Evolutionary conservation across 2,329 filamentous ascomycete species (phyloP), one percentile per base, ranked within the genome.

Genomic region (Monosporascus sp.): DNA sequence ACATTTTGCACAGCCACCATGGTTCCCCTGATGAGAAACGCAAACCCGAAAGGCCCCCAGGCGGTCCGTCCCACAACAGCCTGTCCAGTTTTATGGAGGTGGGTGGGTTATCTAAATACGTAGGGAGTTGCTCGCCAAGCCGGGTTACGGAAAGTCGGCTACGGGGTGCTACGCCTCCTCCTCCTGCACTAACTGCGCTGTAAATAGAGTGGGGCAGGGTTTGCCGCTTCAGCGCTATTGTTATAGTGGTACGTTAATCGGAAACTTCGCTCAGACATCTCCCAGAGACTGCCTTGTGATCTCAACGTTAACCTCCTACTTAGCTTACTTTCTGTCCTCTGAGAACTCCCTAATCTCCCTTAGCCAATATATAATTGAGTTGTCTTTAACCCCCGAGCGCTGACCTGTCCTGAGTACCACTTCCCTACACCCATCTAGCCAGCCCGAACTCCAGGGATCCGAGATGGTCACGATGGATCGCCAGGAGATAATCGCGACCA

Each of bases 401-500:
- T 34, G 11, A 34, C 27, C 20, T 14, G 20, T 44, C 41, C 7
- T 19, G 31, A 34, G 11, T 34, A 34, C 14, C 5, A 14, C 38
- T 41, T 41, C 38, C 17, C 17, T 41, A 41, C 19, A n/a, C 1
- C 34, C 38, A 11, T n/a, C 38, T 20, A n/a, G 9, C n/a, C 43
- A 22, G n/a, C 20, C 43, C n/a, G 43, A 24, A 27, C 5, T n/a
- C 43, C 16, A n/a, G 17, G 3, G 19, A 46, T 26, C 37, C 64
- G 70, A 59, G 54, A 80, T 80, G 77, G 73, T 73, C 48, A 71
- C 72, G 55, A 63, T 71, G 58, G 79, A 83, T 62, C 81, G 81
- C 61, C 81, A 84, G 65, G 76, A 75, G 59, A 80, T 83, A 66
- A 83, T 84, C 59, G 81, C 83, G 81, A 84, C 87, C 73, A 94